These are phyloP conservation scores for Mercurialis annua DNA, from an alignment of 345 rosid species.

Conservation along the genomic window DNA sequence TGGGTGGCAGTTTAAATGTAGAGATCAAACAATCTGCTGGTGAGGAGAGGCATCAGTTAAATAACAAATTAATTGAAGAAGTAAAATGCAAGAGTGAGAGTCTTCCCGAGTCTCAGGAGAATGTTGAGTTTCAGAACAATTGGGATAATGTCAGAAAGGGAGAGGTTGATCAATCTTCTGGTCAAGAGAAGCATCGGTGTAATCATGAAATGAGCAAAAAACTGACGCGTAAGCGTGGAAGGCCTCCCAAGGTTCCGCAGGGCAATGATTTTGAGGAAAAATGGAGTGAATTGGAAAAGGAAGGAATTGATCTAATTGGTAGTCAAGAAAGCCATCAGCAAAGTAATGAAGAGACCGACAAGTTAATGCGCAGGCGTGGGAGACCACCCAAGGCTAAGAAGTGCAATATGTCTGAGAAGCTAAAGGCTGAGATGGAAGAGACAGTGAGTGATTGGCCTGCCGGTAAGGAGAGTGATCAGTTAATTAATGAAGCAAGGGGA, in stretches of 20 bases:
- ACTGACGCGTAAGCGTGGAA: constrained; percentile 25
- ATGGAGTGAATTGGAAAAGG: background rate
- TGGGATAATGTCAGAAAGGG: constrained; percentile 7
- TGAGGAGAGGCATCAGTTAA: background rate
- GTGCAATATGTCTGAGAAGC: background rate
- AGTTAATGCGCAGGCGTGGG: constrained; percentile 9
- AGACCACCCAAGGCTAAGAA: background rate
- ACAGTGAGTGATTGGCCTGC: background rate
- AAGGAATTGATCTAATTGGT: background rate
- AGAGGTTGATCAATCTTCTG: background rate
- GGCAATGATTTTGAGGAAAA: constrained; percentile 1
- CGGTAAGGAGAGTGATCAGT: constrained; percentile 14
- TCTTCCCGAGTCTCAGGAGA: constrained; percentile 21
- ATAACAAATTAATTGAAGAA: background rate
- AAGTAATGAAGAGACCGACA: background rate
- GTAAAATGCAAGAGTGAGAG: constrained; percentile 26
- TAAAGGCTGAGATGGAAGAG: background rate
- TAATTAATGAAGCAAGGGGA: constrained; percentile 12
- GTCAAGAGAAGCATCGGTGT: background rate
- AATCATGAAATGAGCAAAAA: constrained; percentile 3
- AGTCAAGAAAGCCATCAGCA: background rate
- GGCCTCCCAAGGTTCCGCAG: constrained; percentile 31
- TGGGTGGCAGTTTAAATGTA: background rate
- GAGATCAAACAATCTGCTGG: background rate
- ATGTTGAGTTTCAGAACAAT: background rate